Evolutionary conservation across 768 basidiomycete species (phyloP).

Genomic region (Psilocybe subaeruginosa): DNA sequence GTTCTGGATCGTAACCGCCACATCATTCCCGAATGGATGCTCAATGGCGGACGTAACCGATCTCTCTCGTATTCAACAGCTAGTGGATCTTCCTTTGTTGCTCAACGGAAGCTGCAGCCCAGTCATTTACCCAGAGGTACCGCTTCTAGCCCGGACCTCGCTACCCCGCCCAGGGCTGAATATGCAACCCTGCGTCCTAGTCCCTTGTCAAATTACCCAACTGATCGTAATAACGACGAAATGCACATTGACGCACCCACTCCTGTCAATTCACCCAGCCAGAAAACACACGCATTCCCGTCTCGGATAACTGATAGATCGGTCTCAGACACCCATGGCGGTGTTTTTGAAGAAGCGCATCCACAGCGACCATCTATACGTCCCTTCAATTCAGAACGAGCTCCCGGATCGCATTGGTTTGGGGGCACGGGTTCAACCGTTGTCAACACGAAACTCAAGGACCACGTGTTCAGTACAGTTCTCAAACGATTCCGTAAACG

Average conservation of each 20-base stretch:
- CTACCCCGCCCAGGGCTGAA: slow-evolving; percentile 21
- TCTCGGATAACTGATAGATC: slow-evolving; percentile 27
- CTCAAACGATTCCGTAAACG: slow-evolving; percentile 72
- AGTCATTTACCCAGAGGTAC: slow-evolving; percentile 52
- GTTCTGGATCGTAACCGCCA: slow-evolving; percentile 90
- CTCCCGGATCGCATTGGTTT: slow-evolving; percentile 60
- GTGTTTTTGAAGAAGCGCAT: slow-evolving; percentile 34
- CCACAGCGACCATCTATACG: slow-evolving; percentile 39
- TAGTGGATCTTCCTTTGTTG: slow-evolving; percentile 34
- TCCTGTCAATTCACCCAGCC: slow-evolving; percentile 51
- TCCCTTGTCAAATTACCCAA: slow-evolving; percentile 43
- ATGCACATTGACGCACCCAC: slow-evolving; percentile 49
- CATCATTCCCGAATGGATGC: slow-evolving; percentile 93
- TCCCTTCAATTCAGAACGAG: slow-evolving; percentile 43
- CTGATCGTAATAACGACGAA: slow-evolving; percentile 37
- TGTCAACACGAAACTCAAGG: slow-evolving; percentile 93
- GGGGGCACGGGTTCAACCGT: slow-evolving; percentile 91
- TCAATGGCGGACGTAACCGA: slow-evolving; percentile 54
- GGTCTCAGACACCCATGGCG: slow-evolving; percentile 13
- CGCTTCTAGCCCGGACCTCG: slow-evolving; percentile 75
- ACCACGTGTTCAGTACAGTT: slow-evolving; percentile 93
- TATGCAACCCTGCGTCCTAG: slow-evolving; percentile 33
- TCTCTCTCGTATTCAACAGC: slow-evolving; percentile 54
- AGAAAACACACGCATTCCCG: slow-evolving; percentile 33
- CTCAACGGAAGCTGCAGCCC: slow-evolving; percentile 39